These are phyloP conservation scores for Zasmidium cellare DNA, from an alignment of 2,329 filamentous ascomycete genomes.

Conservation along the genomic window DNA sequence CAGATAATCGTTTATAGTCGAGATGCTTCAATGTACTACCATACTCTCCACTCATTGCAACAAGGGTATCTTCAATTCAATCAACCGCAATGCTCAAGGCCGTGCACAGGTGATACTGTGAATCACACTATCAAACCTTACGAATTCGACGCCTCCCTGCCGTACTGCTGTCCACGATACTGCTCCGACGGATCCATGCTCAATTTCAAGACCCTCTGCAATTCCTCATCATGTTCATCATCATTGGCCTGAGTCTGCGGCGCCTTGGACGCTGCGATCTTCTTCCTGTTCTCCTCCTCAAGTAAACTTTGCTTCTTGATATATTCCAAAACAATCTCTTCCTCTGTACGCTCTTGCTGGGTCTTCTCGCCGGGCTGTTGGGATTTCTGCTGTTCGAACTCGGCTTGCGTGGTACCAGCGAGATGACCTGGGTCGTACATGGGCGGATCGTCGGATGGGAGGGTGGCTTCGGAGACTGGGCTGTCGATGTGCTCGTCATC, in stretches of 20 bases:
- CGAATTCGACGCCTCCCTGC: constrained; percentile 19
- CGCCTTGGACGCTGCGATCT: constrained; percentile 23
- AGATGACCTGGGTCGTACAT: constrained; percentile 30
- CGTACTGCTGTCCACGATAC: constrained; percentile 11
- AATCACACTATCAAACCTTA: neutral
- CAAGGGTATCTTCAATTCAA: constrained; percentile 3
- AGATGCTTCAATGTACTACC: no score
- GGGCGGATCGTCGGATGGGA: constrained; percentile 18
- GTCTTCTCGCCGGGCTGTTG: constrained; percentile 23
- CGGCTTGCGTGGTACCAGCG: constrained; percentile 28
- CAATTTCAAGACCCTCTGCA: constrained; percentile 56
- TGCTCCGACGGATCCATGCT: constrained; percentile 49
- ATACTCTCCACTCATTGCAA: neutral
- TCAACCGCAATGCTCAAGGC: neutral
- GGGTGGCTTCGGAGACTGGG: constrained; percentile 20
- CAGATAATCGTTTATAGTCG: no score
- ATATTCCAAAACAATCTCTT: constrained; percentile 74
- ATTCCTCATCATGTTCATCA: constrained; percentile 49
- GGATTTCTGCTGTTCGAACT: constrained; percentile 19
- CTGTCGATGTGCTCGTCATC: constrained; percentile 22
- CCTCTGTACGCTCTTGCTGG: constrained; percentile 55
- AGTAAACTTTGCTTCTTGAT: constrained; percentile 73
- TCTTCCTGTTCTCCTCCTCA: constrained; percentile 60
- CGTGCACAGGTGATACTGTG: no score
- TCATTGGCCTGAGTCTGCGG: constrained; percentile 1